Percentiles rank a stretch among this genome's conserved stretches.
These are phyloP conservation scores for Cordyceps militaris DNA, from an alignment of 2,329 filamentous ascomycete genomes.

Conservation along the genomic window DNA sequence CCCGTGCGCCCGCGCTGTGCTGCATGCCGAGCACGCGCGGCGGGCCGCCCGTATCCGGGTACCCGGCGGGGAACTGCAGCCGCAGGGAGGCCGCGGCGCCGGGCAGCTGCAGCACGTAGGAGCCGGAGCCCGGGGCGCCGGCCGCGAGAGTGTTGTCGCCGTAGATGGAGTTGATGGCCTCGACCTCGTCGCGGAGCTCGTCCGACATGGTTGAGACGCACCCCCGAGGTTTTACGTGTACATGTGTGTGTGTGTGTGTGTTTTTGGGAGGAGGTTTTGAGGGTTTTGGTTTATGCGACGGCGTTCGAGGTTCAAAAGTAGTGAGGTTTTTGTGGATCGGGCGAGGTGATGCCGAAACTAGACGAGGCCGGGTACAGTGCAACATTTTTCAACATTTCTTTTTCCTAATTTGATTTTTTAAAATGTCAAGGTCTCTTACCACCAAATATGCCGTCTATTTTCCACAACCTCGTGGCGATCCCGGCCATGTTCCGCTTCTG, in stretches of 20 bases:
- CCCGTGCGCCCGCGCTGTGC: constrained; percentile 66
- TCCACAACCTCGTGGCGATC: no score
- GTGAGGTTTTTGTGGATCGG: constrained; percentile 1
- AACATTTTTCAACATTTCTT: no score
- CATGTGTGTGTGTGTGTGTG: background rate
- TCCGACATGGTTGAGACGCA: constrained; percentile 40
- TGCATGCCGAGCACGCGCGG: constrained; percentile 76
- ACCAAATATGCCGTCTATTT: no score
- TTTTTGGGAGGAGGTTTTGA: background rate
- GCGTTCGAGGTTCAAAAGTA: background rate
- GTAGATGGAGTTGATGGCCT: constrained; percentile 81
- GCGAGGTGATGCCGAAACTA: no score
- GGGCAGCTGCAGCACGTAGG: constrained; percentile 60
- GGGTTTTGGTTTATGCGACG: no score
- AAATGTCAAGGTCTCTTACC: no score
- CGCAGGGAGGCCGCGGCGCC: constrained; percentile 49
- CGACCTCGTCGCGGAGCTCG: constrained; percentile 64
- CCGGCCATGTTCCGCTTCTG: background rate
- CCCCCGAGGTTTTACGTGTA: no score
- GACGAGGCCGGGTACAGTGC: no score
- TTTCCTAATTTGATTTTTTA: no score
- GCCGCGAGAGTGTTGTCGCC: constrained; percentile 55
- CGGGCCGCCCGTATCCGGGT: constrained; percentile 67
- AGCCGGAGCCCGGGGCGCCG: constrained; percentile 28
- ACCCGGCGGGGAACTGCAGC: constrained; percentile 63